phyloP scores from a whole-genome alignment of 2,329 filamentous ascomycete species.

The Fusarium subtropicale region DNA sequence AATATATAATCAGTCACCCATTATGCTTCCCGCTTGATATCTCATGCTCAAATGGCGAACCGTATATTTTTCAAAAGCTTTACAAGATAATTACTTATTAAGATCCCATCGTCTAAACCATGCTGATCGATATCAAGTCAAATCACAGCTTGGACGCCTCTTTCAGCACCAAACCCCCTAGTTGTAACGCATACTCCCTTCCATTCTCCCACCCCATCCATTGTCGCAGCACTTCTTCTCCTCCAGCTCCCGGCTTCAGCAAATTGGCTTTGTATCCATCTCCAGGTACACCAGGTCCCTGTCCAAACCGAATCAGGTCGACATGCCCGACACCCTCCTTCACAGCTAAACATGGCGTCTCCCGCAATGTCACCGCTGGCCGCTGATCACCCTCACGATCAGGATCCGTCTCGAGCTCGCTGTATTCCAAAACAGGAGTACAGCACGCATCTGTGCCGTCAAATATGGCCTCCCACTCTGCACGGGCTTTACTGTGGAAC shows the following conservation, averaged over 20 bases:
- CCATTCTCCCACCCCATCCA: conserved; percentile 86
- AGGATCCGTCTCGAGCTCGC: conserved; percentile 70
- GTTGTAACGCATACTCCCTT: conserved; percentile 73
- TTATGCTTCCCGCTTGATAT: not conserved
- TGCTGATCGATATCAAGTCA: not conserved
- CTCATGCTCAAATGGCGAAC: not conserved
- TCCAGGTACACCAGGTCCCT: conserved; percentile 73
- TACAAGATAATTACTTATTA: not conserved
- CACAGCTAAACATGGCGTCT: conserved; percentile 76
- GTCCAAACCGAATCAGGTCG: conserved; percentile 63
- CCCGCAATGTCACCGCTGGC: conserved; percentile 74
- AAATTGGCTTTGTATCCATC: conserved; percentile 72
- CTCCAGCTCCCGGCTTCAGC: conserved; percentile 76
- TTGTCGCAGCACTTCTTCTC: conserved; percentile 72
- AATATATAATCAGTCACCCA: conserved; percentile 43
- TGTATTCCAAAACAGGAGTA: conserved; percentile 84
- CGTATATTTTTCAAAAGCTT: not conserved
- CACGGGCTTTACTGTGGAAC: conserved; percentile 77
- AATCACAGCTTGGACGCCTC: conserved; percentile 51
- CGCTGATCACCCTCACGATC: conserved; percentile 75
- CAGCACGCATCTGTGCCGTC: conserved; percentile 93
- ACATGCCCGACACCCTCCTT: conserved; percentile 54
- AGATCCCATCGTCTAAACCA: not conserved
- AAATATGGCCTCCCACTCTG: conserved; percentile 87
- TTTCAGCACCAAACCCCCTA: conserved; percentile 69